Conservation (phyloP, 306 rosid genomes). For the Prunus mume region DNA sequence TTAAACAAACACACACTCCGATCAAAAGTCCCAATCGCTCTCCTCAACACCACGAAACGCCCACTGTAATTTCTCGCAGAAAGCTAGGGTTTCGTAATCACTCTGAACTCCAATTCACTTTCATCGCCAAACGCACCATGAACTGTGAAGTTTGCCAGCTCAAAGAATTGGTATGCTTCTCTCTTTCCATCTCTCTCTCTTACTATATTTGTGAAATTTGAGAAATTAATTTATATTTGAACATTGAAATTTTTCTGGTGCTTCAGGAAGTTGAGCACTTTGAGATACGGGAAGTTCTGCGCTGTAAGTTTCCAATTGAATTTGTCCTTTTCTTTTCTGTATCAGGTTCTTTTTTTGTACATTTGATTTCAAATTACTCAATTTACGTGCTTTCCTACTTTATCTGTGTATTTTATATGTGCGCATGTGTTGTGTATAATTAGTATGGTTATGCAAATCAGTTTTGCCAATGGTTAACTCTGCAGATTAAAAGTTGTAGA, state of each 20-base stretch:
- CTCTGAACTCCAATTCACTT: slow-evolving; percentile 2
- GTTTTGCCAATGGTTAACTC: not conserved
- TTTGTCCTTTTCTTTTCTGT: not conserved
- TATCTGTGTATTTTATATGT: not conserved
- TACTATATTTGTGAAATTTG: not conserved
- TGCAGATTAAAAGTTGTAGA: not conserved
- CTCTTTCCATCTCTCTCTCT: not conserved
- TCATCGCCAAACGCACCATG: slow-evolving; percentile 39
- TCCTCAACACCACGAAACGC: not conserved
- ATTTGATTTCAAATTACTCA: not conserved
- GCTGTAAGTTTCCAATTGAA: slow-evolving; percentile 49
- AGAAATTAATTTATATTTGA: not conserved
- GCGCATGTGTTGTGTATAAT: not conserved
- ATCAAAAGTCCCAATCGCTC: slow-evolving; percentile 1
- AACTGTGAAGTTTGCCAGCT: slow-evolving; percentile 96
- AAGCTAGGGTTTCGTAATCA: slow-evolving; percentile 32
- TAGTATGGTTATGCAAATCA: not conserved
- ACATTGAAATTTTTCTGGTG: slow-evolving; percentile 4
- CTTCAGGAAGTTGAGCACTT: slow-evolving; percentile 81
- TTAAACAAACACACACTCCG: not conserved
- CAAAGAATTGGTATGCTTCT: slow-evolving; percentile 64
- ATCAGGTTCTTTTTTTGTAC: not conserved
- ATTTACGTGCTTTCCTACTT: not conserved
- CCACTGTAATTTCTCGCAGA: not conserved
- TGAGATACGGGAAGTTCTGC: slow-evolving; percentile 89